Evolutionary conservation across 73 alveolate species (phyloP).

Genomic region (Stentor coeruleus): DNA sequence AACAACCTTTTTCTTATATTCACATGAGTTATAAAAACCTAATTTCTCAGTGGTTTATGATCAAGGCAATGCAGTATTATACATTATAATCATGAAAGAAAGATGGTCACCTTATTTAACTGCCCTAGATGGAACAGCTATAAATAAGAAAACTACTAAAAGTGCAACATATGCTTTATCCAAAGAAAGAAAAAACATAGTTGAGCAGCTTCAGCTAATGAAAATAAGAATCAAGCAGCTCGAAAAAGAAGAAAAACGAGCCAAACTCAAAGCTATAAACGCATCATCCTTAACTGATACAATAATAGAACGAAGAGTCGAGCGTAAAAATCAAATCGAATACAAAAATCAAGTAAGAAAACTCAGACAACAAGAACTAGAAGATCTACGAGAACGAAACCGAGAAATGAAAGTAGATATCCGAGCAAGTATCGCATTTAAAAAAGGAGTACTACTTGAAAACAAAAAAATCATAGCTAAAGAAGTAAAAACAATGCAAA

Average conservation of each 20-base stretch:
- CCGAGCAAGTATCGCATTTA: too few species aligned
- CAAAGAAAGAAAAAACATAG: background rate
- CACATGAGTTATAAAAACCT: too few species aligned
- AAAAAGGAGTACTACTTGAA: background rate
- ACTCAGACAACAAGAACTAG: background rate
- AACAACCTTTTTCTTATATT: too few species aligned
- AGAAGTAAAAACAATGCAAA: background rate
- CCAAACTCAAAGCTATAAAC: background rate
- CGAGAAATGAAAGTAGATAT: background rate
- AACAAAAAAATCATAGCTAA: background rate
- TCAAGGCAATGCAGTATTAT: too few species aligned
- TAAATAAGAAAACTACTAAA: background rate
- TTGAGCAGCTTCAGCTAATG: conserved; percentile 8
- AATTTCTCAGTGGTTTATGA: too few species aligned
- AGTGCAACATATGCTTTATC: background rate
- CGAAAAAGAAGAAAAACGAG: conserved; percentile 3
- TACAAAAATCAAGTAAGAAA: background rate
- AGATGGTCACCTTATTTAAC: background rate
- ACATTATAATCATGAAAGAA: background rate
- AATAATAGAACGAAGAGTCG: background rate
- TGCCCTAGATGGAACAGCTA: background rate
- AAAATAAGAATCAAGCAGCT: background rate
- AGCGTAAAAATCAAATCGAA: background rate
- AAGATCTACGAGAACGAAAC: background rate
- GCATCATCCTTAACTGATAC: background rate